These are phyloP conservation scores for Euphorbia celastroides DNA, from an alignment of 441 rosid genomes.

Conservation along the genomic window DNA sequence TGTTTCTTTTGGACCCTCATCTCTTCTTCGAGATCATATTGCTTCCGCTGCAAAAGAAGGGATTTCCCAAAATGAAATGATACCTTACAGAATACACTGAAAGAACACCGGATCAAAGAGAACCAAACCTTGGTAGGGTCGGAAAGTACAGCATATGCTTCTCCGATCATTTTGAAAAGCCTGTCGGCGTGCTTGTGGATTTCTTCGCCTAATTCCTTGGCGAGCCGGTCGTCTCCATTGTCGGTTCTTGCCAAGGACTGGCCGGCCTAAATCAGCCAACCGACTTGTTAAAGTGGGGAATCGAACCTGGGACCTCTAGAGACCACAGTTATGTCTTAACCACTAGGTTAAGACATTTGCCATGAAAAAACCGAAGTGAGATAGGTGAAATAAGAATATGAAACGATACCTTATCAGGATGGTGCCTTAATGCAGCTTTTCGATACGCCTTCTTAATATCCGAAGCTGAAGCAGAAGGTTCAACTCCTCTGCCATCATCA, in stretches of 20 bases:
- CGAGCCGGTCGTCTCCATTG: conserved; percentile 69
- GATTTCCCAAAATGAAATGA: neutral
- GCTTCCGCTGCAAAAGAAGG: conserved; percentile 50
- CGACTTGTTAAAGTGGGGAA: conserved; percentile 14
- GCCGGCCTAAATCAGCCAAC: conserved; percentile 52
- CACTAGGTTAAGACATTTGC: too few relatives aligned
- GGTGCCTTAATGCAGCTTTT: conserved; percentile 91
- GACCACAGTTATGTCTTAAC: too few relatives aligned
- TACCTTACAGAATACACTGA: too few relatives aligned
- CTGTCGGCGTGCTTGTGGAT: conserved; percentile 79
- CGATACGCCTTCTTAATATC: conserved; percentile 91
- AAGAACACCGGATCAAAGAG: too few relatives aligned
- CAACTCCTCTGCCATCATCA: conserved; percentile 64
- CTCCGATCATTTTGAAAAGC: conserved; percentile 90
- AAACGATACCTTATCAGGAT: conserved; percentile 84
- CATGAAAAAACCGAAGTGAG: too few relatives aligned
- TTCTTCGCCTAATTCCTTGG: conserved; percentile 92
- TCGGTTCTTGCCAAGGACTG: conserved; percentile 75
- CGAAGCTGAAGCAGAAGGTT: conserved; percentile 59
- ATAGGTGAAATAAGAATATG: neutral
- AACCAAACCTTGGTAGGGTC: conserved; percentile 46
- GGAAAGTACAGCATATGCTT: conserved; percentile 90
- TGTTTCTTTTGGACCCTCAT: conserved; percentile 59
- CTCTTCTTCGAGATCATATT: conserved; percentile 88
- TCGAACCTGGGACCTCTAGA: too few relatives aligned